phyloP scores from a whole-genome alignment of 1,284 basidiomycete species.

The Cryptococcus floricola region DNA sequence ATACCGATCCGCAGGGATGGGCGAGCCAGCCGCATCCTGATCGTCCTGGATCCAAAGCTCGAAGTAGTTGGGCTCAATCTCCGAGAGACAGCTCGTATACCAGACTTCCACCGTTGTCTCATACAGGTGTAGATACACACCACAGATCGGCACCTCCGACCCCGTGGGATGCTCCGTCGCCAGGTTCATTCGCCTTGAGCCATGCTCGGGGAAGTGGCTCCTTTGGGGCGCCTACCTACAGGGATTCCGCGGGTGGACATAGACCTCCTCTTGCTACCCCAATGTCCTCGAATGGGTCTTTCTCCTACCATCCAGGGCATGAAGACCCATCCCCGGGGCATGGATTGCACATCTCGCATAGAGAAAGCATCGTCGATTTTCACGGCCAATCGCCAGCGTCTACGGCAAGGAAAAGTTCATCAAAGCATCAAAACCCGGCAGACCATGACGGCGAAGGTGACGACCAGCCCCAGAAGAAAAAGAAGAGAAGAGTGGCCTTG shows the following conservation, averaged over 20 bases:
- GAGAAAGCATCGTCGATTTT: not conserved
- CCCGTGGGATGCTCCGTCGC: constrained; percentile 17
- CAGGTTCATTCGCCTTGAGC: constrained; percentile 14
- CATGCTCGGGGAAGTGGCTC: constrained; percentile 6
- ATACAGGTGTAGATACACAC: constrained; percentile 4
- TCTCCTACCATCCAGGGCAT: not conserved
- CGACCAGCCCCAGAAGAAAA: constrained; percentile 33
- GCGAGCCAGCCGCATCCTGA: constrained; percentile 4
- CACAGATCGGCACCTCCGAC: not conserved
- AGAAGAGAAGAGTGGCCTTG: constrained; percentile 42
- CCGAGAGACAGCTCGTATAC: constrained; percentile 12
- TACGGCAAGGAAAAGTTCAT: not conserved
- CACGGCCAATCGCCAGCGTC: not conserved
- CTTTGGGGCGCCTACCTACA: constrained; percentile 1
- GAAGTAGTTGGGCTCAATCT: constrained; percentile 6
- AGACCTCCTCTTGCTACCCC: constrained; percentile 13
- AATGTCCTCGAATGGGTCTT: constrained; percentile 5
- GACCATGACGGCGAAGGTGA: constrained; percentile 5
- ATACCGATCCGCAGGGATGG: constrained; percentile 22
- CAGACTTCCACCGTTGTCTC: constrained; percentile 19
- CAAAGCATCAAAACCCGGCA: constrained; percentile 18
- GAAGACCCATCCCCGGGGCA: not conserved
- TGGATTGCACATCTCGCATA: not conserved
- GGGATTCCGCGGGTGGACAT: constrained; percentile 4
- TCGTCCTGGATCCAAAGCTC: constrained; percentile 10